Evolutionary conservation across 257 asterid species (phyloP).

Genomic region (Gentiana macrophylla): DNA sequence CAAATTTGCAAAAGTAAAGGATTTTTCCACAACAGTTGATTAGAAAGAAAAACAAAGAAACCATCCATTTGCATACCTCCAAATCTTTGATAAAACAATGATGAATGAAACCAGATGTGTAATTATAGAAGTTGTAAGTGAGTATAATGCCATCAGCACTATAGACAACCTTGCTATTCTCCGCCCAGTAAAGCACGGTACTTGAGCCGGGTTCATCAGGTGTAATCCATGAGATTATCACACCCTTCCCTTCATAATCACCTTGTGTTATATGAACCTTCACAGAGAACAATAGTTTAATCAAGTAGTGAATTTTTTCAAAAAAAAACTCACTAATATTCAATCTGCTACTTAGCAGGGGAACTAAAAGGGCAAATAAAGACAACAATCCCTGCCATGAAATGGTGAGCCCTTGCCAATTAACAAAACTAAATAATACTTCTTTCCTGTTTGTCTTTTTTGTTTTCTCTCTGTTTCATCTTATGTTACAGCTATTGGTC

Average conservation of each 20-base stretch:
- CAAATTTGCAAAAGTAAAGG: neutral
- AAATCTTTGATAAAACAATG: slow-evolving; percentile 44
- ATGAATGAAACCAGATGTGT: slow-evolving; percentile 61
- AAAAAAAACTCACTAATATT: no score
- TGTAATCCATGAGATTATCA: slow-evolving; percentile 61
- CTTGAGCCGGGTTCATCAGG: slow-evolving; percentile 43
- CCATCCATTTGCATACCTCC: slow-evolving; percentile 19
- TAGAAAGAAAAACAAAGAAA: no score
- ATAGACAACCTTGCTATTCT: slow-evolving; percentile 18
- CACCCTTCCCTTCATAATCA: slow-evolving; percentile 50
- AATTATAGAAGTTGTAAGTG: slow-evolving; percentile 40
- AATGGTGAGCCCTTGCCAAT: no score
- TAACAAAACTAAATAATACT: no score
- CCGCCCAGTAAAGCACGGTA: slow-evolving; percentile 38
- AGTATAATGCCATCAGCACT: slow-evolving; percentile 22
- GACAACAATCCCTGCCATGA: no score
- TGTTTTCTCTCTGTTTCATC: no score
- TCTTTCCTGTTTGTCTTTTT: no score
- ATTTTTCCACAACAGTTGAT: no score
- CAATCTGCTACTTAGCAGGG: no score
- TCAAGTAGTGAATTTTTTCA: no score
- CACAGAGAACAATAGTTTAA: slow-evolving; percentile 7
- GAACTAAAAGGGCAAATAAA: no score
- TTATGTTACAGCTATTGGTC: no score
- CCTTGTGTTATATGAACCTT: slow-evolving; percentile 78